Conservation (phyloP, 2,329 filamentous ascomycete species). For the Cladorrhinum sp. region DNA sequence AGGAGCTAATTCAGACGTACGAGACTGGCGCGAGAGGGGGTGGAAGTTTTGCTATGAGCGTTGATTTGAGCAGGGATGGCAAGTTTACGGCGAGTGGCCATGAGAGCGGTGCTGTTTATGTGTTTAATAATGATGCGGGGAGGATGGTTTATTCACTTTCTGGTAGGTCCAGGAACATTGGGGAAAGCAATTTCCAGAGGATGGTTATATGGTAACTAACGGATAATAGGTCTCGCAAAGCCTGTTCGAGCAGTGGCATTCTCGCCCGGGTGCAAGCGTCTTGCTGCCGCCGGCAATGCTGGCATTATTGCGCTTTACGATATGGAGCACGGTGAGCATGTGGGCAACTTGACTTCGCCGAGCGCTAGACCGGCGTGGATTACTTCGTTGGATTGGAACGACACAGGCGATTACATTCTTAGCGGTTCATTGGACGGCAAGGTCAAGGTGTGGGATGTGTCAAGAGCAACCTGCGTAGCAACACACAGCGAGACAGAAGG, state of each 20-base stretch:
- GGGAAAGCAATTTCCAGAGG: too few relatives aligned
- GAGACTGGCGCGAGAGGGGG: conserved; percentile 60
- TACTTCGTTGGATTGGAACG: conserved; percentile 86
- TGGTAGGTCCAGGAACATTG: conserved; percentile 47
- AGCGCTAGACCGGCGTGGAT: conserved; percentile 66
- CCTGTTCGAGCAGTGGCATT: conserved; percentile 84
- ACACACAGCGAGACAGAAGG: conserved; percentile 91
- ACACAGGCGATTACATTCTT: conserved; percentile 86
- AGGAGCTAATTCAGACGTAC: conserved; percentile 62
- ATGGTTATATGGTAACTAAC: too few relatives aligned
- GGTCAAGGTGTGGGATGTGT: conserved; percentile 92
- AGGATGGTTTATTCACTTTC: conserved; percentile 82
- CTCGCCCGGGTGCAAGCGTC: conserved; percentile 76
- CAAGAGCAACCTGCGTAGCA: conserved; percentile 78
- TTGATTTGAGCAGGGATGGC: conserved; percentile 78
- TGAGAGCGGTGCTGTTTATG: conserved; percentile 85
- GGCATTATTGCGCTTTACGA: conserved; percentile 89
- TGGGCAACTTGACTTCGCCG: conserved; percentile 65
- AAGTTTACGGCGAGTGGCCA: conserved; percentile 87
- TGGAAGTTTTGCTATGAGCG: conserved; percentile 77
- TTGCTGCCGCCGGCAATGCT: conserved; percentile 88
- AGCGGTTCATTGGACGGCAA: conserved; percentile 90
- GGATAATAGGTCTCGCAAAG: conserved; percentile 68
- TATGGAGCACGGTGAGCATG: conserved; percentile 85
- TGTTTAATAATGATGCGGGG: conserved; percentile 91